These are phyloP conservation scores for Panicum hallii DNA, from an alignment of 202 grass and related monocot species.

Conservation along the genomic window DNA sequence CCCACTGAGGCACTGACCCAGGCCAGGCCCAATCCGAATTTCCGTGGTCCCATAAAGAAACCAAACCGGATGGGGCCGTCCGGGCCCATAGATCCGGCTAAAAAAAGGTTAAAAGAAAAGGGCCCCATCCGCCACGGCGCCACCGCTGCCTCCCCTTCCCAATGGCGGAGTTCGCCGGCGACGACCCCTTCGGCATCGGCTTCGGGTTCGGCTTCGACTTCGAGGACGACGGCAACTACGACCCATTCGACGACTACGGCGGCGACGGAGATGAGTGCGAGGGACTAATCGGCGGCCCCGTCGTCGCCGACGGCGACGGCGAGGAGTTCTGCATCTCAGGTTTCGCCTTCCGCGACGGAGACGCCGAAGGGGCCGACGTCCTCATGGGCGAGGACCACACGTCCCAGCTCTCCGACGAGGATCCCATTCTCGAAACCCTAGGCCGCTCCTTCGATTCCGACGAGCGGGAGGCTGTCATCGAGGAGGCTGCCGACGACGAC, in stretches of 20 bases:
- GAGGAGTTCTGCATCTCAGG: conserved; percentile 36
- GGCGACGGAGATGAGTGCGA: neutral
- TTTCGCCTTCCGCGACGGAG: conserved; percentile 14
- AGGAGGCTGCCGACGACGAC: conserved; percentile 5
- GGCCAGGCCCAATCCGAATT: neutral
- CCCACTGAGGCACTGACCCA: neutral
- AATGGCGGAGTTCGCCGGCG: conserved; percentile 40
- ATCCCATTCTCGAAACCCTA: conserved; percentile 40
- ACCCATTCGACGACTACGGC: conserved; percentile 1
- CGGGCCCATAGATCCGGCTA: neutral
- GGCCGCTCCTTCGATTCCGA: conserved; percentile 44
- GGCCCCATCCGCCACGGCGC: neutral
- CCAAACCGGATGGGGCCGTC: neutral
- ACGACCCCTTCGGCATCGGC: conserved; percentile 16
- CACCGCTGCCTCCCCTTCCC: neutral
- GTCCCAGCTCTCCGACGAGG: neutral
- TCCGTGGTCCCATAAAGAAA: neutral
- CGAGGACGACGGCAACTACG: neutral
- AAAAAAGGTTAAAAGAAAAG: no score
- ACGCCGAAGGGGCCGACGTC: neutral
- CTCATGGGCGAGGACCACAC: neutral
- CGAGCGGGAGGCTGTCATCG: neutral
- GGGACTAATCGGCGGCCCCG: conserved; percentile 1
- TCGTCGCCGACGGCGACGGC: neutral
- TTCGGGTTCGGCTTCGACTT: neutral